Base-by-base conservation (phyloP, 1,139 yeast genomes). In the Diutina sp. region DNA sequence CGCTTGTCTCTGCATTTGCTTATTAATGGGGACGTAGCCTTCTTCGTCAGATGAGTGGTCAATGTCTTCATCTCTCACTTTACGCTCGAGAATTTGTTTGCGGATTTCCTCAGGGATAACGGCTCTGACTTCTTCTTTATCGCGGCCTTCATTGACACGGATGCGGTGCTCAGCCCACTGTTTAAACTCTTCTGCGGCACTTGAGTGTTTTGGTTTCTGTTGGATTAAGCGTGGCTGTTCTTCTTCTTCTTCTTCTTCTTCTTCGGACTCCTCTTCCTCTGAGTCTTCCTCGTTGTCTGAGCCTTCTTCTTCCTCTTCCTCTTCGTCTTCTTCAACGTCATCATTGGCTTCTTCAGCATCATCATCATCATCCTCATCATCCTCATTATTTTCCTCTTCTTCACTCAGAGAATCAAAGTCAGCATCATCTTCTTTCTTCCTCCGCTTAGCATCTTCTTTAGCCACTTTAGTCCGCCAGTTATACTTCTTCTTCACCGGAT, bases 1-100 rank as follows among this genome's bases (percentile, higher is more conserved):
- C 0, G 95, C 84, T 59, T 83, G 80, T 63, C 96, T 74, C 50
- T 78, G 69, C 21, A 83, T 70, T 0, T 70, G 65, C 58, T 77
- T 79, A 65, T 86, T 74, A 8, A 85, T 74, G 2, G 85, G 84
- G 53, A 85, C 72, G 57, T 72, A 76, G 28, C 79, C 81, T 61
- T 80, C 85, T 58, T 77, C 79, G 55, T 84, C 76, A 1, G 84
- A 85, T 41, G 80, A 59, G 66, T 86, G 93, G 66, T 85, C 93
- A 45, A 76, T 75, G 55, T 85, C 78, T 58, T 72, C 60, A 14
- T 80, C 76, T 59, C 76, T 73, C 57, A 79, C 72, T 29, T 80
- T 78, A 56, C 69, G 69, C n/a, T 81, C 72, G 32, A 85, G 29
- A 28, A 50, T 30, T 16, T 50, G 41, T 7, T 32, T n/a, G 25